Evolutionary conservation across 305 asterid genomes (phyloP), one percentile per base, ranked within the genome.

Genomic region (Fraxinus latifolia): DNA sequence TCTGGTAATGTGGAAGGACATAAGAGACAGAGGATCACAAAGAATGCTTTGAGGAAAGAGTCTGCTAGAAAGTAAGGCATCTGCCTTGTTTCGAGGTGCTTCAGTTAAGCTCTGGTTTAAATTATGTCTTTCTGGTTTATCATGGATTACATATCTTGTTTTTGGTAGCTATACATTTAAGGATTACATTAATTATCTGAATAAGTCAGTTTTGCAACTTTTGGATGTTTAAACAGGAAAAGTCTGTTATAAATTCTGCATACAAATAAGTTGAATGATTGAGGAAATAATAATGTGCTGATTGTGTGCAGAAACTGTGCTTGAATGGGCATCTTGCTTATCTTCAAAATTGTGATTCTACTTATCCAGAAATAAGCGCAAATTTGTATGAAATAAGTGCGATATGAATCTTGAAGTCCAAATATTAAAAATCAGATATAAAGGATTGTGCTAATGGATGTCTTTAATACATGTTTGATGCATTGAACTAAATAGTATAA

Each of bases 21-120:
- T 62, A 90, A 82, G 90, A 88, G 85, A 84, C 93, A 60, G 58
- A 88, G 83, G 82, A 77, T 47, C 32, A 80, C 81, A 75, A 89
- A 86, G 78, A 81, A 71, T 39, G 83, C 60, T 33, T 5, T 83
- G 12, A 82, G 68, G 67, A 86, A 60, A 83, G 90, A 84, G 83
- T 50, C 29, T 73, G 70, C 75, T 34, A 86, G 85, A 81, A 81
- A 83, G 71, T 78, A 79, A 67, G 6, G 25, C 32, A n/a, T 25
- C 32, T 23, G 68, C 67, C 34, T 76, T 76, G 11, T 31, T 44
- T 55, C 39, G 1, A 3, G 67, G 50, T 25, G 68, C 36, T 67
- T 67, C 37, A 42, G 62, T 55, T 47, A 32, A 23, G n/a, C 33
- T 12, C 17, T 42, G 68, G 31, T 7, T 62, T 62, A 25, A 14